Evolutionary conservation across 495 filamentous ascomycete genomes (phyloP), one percentile per base, ranked within the genome.

Genomic region (Thermochaetoides thermophila): DNA sequence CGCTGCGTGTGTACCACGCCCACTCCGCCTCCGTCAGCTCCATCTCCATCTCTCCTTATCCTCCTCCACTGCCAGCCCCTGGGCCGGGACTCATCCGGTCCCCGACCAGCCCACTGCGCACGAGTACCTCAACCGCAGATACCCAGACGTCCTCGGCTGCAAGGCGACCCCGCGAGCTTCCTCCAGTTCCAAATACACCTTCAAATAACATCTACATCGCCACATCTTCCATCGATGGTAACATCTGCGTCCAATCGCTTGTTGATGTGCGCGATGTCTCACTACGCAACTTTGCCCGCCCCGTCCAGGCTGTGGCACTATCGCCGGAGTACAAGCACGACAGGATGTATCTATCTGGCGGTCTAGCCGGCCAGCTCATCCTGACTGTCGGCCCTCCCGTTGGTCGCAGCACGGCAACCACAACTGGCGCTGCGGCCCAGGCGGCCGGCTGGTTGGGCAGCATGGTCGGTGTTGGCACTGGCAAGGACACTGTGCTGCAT

Each of bases 281-380:
- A 21, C 56, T 95, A 18, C 74, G 92, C 26, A 95, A 95, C 49
- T 97, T 95, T 62, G 84, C 84, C 1, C 69, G 89, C 13, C 89
- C 91, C 1, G 70, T 97, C 5, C 81, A 91, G 43, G 77, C 84
- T 9, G 81, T 97, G 11, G 81, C 84, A 5, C 53, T 97, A 16
- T 94, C 86, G 0, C 89, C 89, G 5, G 84, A 95, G 17, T 96
- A 84, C 60, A 91, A 79, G 47, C 81, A 61, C 34, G 87, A 96
- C 50, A 64, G 78, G 31, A 76, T 72, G 2, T 97, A 91, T 46
- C 53, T 97, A 3, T 95, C 87, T 2, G 89, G 89, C 7, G 89
- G 91, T 3, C 64, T 85, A 17, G 81, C 86, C 8, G 89, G 91
- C 3, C 84, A 84, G 36, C 61, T 97, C 33, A 76, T 96, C 27